Base-by-base conservation (phyloP, 345 rosid species). In the Lumnitzera littorea region DNA sequence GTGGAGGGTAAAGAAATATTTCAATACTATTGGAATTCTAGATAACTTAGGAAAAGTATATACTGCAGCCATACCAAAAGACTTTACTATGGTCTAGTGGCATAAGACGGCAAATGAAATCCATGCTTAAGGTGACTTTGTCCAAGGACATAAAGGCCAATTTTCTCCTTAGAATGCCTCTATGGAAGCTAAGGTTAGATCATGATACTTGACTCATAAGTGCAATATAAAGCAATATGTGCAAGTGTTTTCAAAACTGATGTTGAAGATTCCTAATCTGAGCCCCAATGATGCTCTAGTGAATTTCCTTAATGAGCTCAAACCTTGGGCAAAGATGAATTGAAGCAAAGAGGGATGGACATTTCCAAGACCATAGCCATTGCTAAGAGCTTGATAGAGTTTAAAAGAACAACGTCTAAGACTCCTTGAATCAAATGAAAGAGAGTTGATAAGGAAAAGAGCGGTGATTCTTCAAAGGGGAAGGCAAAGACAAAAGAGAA, bases 51-150 rank as follows among this genome's bases (percentile, higher is more conserved):
- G 3, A 23, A 36, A 20, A 17, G 24, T 50, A 23, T 48, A 13
- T 23, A 64, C 48, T 3, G 24, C 17, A 15, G 15, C 56, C 14
- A 13, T 41, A n/a, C 29, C 41, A 3, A 9, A 4, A 0, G 58
- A 58, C 12, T 36, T n/a, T 41, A 24, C 52, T 13, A 25, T 24
- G 46, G 24, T 58, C 6, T 66, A 52, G 69, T 24, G 53, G 58
- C 29, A 15, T 27, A 10, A n/a, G 48, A 24, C 11, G 24, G 47
- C 36, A 51, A 13, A 27, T 36, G 31, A 49, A 66, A 50, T 58
- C 56, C 23, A 46, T 36, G 50, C 63, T 17, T 15, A 24, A 41
- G 23, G 16, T 12, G 50, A 57, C 6, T 56, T 29, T 27, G 3
- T 6, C 11, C 31, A 15, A 15, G 55, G 56, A 11, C 4, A 56